phyloP scores from a whole-genome alignment of 2,329 filamentous ascomycete species.

The Fusarium irregulare region DNA sequence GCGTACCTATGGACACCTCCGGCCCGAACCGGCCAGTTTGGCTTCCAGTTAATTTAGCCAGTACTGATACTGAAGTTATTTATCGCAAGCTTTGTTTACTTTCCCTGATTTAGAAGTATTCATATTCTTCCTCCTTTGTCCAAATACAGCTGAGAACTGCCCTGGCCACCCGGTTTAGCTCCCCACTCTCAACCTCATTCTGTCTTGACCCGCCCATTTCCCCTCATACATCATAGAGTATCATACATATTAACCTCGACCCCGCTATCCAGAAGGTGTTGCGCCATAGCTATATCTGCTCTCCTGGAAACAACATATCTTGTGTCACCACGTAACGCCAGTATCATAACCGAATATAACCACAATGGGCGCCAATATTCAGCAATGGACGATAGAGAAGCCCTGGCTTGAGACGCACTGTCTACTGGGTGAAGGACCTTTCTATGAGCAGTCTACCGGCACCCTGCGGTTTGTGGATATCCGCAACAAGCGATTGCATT shows the following conservation, averaged over 20 bases:
- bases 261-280: slow-evolving; percentile 15
- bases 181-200: slow-evolving; percentile 9
- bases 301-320: neutral
- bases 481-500: slow-evolving; percentile 78
- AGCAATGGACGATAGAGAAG: slow-evolving; percentile 63
- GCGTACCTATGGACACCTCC: slow-evolving; percentile 15
- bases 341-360: neutral
- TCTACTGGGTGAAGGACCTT: slow-evolving; percentile 78
- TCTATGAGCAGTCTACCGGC: slow-evolving; percentile 74
- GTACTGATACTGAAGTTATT: neutral
- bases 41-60: slow-evolving; percentile 18
- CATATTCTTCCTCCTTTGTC: neutral
- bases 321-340: neutral
- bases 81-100: neutral
- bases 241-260: slow-evolving; percentile 31
- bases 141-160: neutral
- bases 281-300: neutral
- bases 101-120: neutral
- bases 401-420: slow-evolving; percentile 72
- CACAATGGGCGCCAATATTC: slow-evolving; percentile 52
- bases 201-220: slow-evolving; percentile 19
- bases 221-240: slow-evolving; percentile 28
- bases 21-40: slow-evolving; percentile 22
- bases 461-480: slow-evolving; percentile 85
- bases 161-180: neutral